Evolutionary conservation across 352 stramenopile species (phyloP), one percentile per base, ranked within the genome.

Genomic region (Pythium biforme): DNA sequence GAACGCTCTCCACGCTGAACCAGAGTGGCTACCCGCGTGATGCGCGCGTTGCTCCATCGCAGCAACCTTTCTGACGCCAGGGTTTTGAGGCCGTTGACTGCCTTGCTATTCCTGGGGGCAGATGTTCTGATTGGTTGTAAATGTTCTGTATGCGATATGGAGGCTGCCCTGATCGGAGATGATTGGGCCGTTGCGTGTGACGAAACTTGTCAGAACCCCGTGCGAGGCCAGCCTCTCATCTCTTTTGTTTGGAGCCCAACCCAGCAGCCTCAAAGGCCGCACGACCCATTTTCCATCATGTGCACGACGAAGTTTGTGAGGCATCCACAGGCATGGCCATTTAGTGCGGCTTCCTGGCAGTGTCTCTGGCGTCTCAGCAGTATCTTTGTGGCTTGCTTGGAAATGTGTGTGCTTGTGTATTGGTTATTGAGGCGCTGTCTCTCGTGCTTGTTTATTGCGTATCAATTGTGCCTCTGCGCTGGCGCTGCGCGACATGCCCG

Each of bases 161-260:
- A 31, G 3, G 7, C 31, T 37, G 8, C 14, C n/a, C 37, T 7
- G 6, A 43, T 20, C 8, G 37, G 12, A 20, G 11, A n/a, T 51
- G 46, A 63, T 63, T 49, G 43, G 46, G n/a, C 25, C 55, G 27
- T 64, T 41, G 31, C 31, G 57, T 64, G 49, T 64, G 57, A 63
- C 55, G 45, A 63, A 63, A 63, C 43, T 20, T 29, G 20, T 25
- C 26, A 39, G 48, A 54, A 40, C 48, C 48, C 48, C 40, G 19
- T 12, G 19, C 19, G 15, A 25, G 22, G 39, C 39, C 39, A 7
- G 39, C 31, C 37, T 14, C 37, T 43, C 9, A 20, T 43, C 17
- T 14, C 34, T n/a, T n/a, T n/a, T 14, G 14, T 20, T 19, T 4
- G n/a, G 14, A 19, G 15, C 34, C 34, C 37, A 43, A 43, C 37